Evolutionary conservation across 2,329 filamentous ascomycete genomes (phyloP).

Genomic region (Ophiostoma pallidulum): DNA sequence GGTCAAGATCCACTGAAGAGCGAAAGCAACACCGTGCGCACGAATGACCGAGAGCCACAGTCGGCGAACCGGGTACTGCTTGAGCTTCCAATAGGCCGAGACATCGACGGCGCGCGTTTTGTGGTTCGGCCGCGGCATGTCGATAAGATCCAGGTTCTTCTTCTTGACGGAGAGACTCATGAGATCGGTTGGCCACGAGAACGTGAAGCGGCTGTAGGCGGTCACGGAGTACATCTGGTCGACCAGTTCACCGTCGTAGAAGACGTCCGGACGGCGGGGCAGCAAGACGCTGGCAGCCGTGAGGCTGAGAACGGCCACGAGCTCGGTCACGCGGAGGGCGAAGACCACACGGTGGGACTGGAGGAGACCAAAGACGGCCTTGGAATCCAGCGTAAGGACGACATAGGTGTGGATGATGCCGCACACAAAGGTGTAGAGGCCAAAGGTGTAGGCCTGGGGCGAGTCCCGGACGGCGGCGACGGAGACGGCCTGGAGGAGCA

Average conservation of each 20-base stretch:
- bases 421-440: conserved; percentile 42
- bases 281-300: conserved; percentile 43
- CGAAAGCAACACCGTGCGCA: conserved; percentile 47
- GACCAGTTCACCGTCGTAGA: conserved; percentile 46
- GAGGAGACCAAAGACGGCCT: conserved; percentile 27
- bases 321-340: conserved; percentile 38
- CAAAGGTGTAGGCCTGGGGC: conserved; percentile 44
- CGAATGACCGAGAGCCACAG: conserved; percentile 53
- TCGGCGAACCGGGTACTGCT: conserved; percentile 32
- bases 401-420: conserved; percentile 34
- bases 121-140: conserved; percentile 53
- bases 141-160: conserved; percentile 49
- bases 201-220: conserved; percentile 53
- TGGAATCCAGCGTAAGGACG: conserved; percentile 36
- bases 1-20: conserved; percentile 50
- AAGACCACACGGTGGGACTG: conserved; percentile 28
- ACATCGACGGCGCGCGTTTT: conserved; percentile 41
- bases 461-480: conserved; percentile 41
- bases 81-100: conserved; percentile 39
- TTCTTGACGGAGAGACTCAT: conserved; percentile 47
- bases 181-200: conserved; percentile 51
- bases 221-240: conserved; percentile 55
- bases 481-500: conserved; percentile 42
- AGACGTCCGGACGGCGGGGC: conserved; percentile 60
- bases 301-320: conserved; percentile 36